Percentiles rank a stretch among this genome's conserved stretches.
phyloP scores from a whole-genome alignment of 257 asterid genomes.

The Plantago ovata region DNA sequence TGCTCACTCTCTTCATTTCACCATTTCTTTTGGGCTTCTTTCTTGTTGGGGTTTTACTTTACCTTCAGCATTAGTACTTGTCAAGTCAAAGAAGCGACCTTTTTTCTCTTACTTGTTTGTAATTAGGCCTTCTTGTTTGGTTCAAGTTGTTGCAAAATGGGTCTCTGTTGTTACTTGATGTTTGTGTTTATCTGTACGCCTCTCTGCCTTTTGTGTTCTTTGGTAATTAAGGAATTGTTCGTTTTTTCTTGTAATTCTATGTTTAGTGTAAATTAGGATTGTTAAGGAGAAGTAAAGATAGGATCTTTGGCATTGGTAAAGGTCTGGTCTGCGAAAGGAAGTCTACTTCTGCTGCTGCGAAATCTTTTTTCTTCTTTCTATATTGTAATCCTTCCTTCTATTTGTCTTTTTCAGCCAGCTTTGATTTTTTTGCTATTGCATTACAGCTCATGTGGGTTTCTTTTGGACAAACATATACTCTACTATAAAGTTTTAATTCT shows the following conservation, averaged over 20 bases:
- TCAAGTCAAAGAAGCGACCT: neutral
- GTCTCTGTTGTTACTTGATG: neutral
- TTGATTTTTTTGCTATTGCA: slow-evolving; percentile 27
- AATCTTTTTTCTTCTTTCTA: slow-evolving; percentile 4
- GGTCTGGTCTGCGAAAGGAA: slow-evolving; percentile 1
- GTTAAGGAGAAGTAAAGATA: too few species aligned
- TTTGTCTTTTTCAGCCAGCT: neutral
- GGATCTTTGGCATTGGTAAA: too few species aligned
- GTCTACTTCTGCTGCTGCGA: slow-evolving; percentile 18
- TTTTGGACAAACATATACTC: slow-evolving; percentile 17
- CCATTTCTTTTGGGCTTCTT: slow-evolving; percentile 2
- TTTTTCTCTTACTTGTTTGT: neutral
- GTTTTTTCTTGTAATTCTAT: too few species aligned
- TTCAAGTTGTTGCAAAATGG: neutral
- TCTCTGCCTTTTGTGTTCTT: too few species aligned
- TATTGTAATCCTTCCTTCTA: slow-evolving; percentile 19
- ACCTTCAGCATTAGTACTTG: slow-evolving; percentile 1
- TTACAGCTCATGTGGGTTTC: slow-evolving; percentile 43
- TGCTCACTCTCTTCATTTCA: slow-evolving; percentile 15
- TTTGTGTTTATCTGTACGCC: too few species aligned
- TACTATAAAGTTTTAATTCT: slow-evolving; percentile 14
- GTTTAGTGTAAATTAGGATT: too few species aligned
- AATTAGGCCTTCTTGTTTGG: neutral
- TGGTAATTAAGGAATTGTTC: too few species aligned
- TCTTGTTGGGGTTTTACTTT: neutral